phyloP scores from a whole-genome alignment of 2,329 filamentous ascomycete genomes.

The Periglandula ipomoeae region DNA sequence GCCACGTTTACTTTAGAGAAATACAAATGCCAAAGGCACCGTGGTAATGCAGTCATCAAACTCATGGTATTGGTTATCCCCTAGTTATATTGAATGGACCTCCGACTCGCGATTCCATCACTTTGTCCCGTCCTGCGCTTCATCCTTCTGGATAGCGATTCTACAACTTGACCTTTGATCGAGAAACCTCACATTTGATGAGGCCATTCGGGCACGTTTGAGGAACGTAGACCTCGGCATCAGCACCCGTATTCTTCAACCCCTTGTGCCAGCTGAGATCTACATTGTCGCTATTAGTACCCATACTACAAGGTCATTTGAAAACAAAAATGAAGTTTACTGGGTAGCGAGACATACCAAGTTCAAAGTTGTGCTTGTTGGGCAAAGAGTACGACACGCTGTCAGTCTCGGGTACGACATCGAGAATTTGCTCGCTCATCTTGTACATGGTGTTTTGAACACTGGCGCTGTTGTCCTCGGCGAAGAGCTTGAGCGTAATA shows the following conservation, averaged over 20 bases:
- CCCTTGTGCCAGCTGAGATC: slow-evolving; percentile 97
- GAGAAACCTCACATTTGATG: slow-evolving; percentile 83
- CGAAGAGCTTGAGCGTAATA: slow-evolving; percentile 88
- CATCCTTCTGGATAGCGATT: neutral
- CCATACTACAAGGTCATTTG: too few relatives aligned
- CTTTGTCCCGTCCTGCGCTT: neutral
- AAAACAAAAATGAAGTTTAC: neutral
- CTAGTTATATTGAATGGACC: neutral
- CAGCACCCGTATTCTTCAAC: slow-evolving; percentile 86
- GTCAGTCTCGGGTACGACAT: slow-evolving; percentile 59
- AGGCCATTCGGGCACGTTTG: slow-evolving; percentile 90
- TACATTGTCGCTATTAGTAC: slow-evolving; percentile 23
- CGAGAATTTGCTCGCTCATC: slow-evolving; percentile 85
- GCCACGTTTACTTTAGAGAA: neutral
- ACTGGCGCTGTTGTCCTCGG: slow-evolving; percentile 80
- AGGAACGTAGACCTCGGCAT: slow-evolving; percentile 91
- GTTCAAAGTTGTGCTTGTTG: slow-evolving; percentile 98
- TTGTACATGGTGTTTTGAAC: slow-evolving; percentile 99
- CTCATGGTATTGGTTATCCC: neutral
- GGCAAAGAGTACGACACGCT: slow-evolving; percentile 76
- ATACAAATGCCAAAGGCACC: neutral
- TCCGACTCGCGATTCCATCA: neutral
- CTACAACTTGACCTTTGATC: slow-evolving; percentile 24
- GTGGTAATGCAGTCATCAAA: neutral
- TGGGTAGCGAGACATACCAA: slow-evolving; percentile 50